Conservation (phyloP, 192 early-diverging fungal species). For the Funneliformis mosseae region DNA sequence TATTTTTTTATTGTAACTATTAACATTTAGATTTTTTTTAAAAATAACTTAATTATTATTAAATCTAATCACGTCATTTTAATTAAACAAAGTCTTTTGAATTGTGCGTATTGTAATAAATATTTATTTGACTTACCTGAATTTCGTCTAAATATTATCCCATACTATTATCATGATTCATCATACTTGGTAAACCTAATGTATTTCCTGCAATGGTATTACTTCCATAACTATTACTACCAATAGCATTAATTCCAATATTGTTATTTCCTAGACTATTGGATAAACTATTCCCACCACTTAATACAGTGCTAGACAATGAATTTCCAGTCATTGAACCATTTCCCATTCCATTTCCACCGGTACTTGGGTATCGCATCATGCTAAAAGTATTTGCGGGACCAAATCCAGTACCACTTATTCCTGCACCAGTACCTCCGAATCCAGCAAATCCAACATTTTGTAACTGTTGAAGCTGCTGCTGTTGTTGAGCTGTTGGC, state of each 20-base stretch:
- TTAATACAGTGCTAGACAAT: not conserved
- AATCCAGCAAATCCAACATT: conserved; percentile 17
- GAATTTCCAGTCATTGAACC: not conserved
- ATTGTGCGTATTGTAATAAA: no score
- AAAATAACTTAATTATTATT: no score
- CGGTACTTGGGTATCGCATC: conserved; percentile 12
- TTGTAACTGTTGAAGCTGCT: conserved; percentile 19
- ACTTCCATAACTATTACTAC: not conserved
- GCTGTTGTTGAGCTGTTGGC: not conserved
- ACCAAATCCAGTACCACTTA: conserved; percentile 7
- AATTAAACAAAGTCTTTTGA: no score
- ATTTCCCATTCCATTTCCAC: not conserved
- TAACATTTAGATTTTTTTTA: no score
- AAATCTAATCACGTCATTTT: no score
- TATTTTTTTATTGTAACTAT: no score
- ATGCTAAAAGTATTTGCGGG: not conserved
- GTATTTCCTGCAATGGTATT: conserved; percentile 14
- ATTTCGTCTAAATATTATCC: not conserved
- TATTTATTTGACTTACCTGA: no score
- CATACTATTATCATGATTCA: conserved; percentile 20
- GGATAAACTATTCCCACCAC: not conserved
- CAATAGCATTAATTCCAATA: conserved; percentile 12
- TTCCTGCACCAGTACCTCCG: not conserved
- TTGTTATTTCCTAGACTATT: not conserved
- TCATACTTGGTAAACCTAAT: conserved; percentile 1